Conservation (phyloP, 1,139 yeast genomes). For the Pneumocystis canis region DNA sequence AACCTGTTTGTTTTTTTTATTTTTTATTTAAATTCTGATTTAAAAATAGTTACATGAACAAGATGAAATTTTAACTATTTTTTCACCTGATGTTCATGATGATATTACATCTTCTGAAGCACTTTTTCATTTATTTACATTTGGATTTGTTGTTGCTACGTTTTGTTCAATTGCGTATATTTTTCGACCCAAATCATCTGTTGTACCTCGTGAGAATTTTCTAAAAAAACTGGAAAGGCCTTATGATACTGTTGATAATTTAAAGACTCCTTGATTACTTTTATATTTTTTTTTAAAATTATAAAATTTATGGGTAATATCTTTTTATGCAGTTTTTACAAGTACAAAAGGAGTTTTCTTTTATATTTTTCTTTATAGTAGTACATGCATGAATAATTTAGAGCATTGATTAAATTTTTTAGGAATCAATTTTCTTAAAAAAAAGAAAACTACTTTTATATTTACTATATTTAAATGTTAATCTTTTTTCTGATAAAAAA, state of each 20-base stretch:
- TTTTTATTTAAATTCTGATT: not conserved
- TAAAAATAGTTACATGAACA: constrained; percentile 35
- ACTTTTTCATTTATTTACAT: constrained; percentile 34
- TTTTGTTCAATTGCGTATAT: constrained; percentile 42
- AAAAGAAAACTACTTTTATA: not conserved
- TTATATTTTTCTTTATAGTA: too few species aligned
- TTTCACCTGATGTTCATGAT: constrained; percentile 73
- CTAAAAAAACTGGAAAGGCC: not conserved
- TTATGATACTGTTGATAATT: not conserved
- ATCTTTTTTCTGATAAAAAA: not conserved
- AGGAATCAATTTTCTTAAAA: not conserved
- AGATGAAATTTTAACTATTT: constrained; percentile 62
- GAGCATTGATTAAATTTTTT: not conserved
- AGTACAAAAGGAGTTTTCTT: too few species aligned
- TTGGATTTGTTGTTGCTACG: constrained; percentile 41
- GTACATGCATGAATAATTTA: not conserved
- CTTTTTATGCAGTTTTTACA: not conserved
- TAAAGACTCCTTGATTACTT: not conserved
- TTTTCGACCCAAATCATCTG: constrained; percentile 61
- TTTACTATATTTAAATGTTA: not conserved
- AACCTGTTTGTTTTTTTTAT: constrained; percentile 30
- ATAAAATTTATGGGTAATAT: not conserved
- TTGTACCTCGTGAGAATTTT: constrained; percentile 58
- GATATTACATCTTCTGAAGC: constrained; percentile 49
- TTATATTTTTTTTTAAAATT: not conserved